Evolutionary conservation across 208 protist species (phyloP).

Genomic region (Trichomonas gallinae): DNA sequence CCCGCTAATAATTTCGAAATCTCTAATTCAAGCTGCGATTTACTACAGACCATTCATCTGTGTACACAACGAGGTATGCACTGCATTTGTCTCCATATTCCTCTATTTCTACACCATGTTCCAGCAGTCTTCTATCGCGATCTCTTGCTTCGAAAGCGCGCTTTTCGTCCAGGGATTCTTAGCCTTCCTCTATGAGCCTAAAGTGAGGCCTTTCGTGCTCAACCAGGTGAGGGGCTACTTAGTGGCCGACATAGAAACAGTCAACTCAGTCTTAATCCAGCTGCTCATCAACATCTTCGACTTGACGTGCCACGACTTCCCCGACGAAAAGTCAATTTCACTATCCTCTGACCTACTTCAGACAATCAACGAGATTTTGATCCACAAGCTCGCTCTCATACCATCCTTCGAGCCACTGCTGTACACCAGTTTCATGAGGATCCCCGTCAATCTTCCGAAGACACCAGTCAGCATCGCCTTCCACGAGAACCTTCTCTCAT

Average conservation of each 20-base stretch:
- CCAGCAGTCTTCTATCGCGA: not conserved
- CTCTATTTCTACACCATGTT: not conserved
- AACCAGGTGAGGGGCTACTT: not conserved
- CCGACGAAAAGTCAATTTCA: not conserved
- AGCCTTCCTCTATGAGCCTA: not conserved
- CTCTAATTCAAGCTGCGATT: not conserved
- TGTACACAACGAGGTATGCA: not conserved
- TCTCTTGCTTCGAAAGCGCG: not conserved
- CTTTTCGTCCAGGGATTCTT: not conserved
- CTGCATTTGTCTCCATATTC: not conserved
- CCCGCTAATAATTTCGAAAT: not conserved
- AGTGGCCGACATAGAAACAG: not conserved
- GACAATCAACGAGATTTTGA: not conserved
- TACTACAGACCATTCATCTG: not conserved
- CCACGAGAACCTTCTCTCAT: not conserved
- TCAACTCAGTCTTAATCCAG: not conserved
- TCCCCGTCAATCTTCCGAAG: not conserved
- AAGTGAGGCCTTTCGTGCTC: not conserved
- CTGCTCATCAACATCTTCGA: not conserved
- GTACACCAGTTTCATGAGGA: not conserved
- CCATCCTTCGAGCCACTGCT: not conserved
- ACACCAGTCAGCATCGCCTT: not conserved
- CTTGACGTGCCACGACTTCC: not conserved
- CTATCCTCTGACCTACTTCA: not conserved
- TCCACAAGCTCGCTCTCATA: not conserved